These are phyloP conservation scores for Agaricus blazei DNA, from an alignment of 768 basidiomycete species.

Conservation along the genomic window DNA sequence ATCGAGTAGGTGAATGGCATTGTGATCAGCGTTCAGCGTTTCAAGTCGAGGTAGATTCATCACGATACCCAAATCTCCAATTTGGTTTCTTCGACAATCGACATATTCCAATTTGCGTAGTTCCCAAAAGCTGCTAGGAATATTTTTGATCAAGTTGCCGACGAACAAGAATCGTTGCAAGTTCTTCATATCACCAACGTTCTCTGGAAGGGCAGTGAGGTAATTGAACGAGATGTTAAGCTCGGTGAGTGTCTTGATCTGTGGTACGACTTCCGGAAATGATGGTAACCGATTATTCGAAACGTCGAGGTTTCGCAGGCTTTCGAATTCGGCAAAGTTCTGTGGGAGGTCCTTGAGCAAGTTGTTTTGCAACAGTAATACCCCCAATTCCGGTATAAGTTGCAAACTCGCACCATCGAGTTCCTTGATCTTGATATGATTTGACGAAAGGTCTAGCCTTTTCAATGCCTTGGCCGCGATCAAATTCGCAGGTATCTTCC, in stretches of 20 bases:
- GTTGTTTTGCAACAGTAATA: slow-evolving; percentile 84
- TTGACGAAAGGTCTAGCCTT: slow-evolving; percentile 85
- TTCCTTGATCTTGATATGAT: slow-evolving; percentile 82
- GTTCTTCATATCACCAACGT: slow-evolving; percentile 62
- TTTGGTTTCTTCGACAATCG: slow-evolving; percentile 83
- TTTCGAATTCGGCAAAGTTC: slow-evolving; percentile 72
- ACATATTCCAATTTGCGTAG: slow-evolving; percentile 62
- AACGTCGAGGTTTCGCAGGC: slow-evolving; percentile 78
- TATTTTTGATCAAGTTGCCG: slow-evolving; percentile 74
- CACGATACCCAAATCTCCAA: slow-evolving; percentile 69
- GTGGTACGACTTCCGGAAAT: slow-evolving; percentile 71
- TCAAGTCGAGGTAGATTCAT: slow-evolving; percentile 67
- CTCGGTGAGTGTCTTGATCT: slow-evolving; percentile 69
- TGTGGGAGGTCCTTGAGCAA: slow-evolving; percentile 81
- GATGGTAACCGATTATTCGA: slow-evolving; percentile 90
- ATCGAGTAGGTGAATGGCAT: slow-evolving; percentile 75
- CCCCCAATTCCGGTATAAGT: slow-evolving; percentile 61
- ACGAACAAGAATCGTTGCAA: slow-evolving; percentile 76
- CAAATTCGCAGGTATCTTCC: slow-evolving; percentile 83
- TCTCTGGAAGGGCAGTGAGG: slow-evolving; percentile 74
- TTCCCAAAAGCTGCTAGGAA: slow-evolving; percentile 57
- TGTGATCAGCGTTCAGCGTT: slow-evolving; percentile 74
- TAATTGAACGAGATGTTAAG: slow-evolving; percentile 95
- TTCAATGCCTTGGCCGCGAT: slow-evolving; percentile 69
- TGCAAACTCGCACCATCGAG: slow-evolving; percentile 84